Conservation (phyloP, 2,329 filamentous ascomycete species). For the Penicillium palitans region DNA sequence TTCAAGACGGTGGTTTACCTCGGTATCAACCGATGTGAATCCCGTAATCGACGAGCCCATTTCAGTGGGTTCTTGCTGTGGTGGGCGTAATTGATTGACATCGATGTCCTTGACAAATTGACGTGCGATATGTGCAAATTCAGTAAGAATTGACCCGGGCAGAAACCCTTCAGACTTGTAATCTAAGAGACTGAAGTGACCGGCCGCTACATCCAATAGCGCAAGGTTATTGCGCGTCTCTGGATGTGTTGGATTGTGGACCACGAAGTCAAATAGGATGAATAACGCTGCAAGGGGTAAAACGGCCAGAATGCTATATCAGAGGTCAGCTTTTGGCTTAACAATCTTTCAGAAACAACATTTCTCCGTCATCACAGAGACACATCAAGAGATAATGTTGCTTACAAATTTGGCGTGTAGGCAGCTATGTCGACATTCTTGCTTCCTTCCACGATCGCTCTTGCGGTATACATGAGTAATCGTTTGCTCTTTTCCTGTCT, state of each 20-base stretch:
- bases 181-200: conserved; percentile 48
- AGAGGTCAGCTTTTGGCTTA: not conserved
- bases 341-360: not conserved
- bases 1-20: not conserved
- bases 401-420: not conserved
- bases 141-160: conserved; percentile 39
- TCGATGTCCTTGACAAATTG: conserved; percentile 35
- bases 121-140: conserved; percentile 46
- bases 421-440: not conserved
- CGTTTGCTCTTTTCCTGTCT: conserved; percentile 20
- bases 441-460: conserved; percentile 31
- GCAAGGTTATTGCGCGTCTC: conserved; percentile 42
- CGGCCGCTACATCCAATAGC: conserved; percentile 45
- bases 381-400: not conserved
- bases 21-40: not conserved
- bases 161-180: conserved; percentile 39
- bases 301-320: not conserved
- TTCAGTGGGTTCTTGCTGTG: not conserved
- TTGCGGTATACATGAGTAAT: conserved; percentile 34
- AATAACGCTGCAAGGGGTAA: conserved; percentile 43
- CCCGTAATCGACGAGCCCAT: not conserved
- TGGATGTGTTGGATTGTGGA: conserved; percentile 39
- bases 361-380: no score
- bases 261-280: conserved; percentile 46
- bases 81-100: not conserved